phyloP scores from a whole-genome alignment of 1,284 basidiomycete species.

The Leccinum ponderosum region DNA sequence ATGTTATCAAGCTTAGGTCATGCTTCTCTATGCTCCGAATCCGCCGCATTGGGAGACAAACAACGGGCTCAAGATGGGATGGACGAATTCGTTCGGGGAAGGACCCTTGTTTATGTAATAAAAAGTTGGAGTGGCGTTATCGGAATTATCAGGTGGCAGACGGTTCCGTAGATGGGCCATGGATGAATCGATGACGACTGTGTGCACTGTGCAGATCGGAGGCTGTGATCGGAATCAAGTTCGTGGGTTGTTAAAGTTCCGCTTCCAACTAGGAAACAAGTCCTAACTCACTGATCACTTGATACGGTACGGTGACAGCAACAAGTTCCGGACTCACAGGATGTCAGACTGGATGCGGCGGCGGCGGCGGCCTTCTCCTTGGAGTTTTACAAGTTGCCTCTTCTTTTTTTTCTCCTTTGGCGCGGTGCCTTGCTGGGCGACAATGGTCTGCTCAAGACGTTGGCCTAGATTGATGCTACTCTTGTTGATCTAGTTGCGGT shows the following conservation, averaged over 20 bases:
- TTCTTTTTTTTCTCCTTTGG: not conserved
- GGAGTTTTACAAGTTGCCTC: not conserved
- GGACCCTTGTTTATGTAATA: not conserved
- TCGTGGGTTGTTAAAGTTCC: not conserved
- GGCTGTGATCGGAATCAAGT: too few species aligned
- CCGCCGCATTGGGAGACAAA: not conserved
- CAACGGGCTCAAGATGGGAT: not conserved
- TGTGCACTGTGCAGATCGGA: too few species aligned
- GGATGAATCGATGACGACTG: too few species aligned
- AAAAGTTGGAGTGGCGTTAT: not conserved
- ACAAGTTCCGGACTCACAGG: not conserved
- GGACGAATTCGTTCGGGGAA: not conserved
- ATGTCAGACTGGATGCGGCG: not conserved
- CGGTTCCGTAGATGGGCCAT: not conserved
- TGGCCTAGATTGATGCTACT: slow-evolving; percentile 13
- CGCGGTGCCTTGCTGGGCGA: slow-evolving; percentile 52
- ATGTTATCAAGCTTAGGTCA: not conserved
- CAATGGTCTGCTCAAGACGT: slow-evolving; percentile 57
- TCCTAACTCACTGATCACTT: not conserved
- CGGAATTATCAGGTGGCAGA: not conserved
- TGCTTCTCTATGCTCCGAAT: not conserved
- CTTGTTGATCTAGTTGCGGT: not conserved
- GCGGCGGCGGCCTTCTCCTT: not conserved
- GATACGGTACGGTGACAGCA: not conserved
- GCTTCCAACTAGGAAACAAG: not conserved